phyloP scores from a whole-genome alignment of 768 basidiomycete genomes.

The Russula ochroleuca region DNA sequence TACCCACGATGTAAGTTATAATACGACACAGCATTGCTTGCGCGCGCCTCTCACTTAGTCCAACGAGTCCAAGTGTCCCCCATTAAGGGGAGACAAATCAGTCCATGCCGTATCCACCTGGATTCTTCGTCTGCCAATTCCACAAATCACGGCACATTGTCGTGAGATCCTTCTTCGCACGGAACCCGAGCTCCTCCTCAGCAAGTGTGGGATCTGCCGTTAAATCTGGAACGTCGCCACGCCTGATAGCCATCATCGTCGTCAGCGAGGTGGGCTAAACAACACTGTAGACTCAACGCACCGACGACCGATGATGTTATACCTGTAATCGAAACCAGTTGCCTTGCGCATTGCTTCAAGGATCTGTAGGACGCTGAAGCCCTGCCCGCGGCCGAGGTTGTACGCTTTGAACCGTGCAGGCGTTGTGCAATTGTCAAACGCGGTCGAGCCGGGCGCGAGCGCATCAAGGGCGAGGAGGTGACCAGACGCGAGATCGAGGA shows the following conservation, averaged over 20 bases:
- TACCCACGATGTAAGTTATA: slow-evolving; percentile 14
- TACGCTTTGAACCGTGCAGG: slow-evolving; percentile 82
- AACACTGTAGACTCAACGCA: slow-evolving; percentile 37
- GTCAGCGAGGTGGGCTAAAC: not conserved
- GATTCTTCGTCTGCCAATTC: slow-evolving; percentile 98
- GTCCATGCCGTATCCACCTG: slow-evolving; percentile 56
- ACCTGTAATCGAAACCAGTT: slow-evolving; percentile 83
- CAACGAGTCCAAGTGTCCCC: not conserved
- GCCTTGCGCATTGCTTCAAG: slow-evolving; percentile 91
- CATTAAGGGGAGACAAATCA: not conserved
- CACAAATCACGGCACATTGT: slow-evolving; percentile 96
- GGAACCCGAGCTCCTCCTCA: slow-evolving; percentile 89
- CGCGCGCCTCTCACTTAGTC: not conserved
- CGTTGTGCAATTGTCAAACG: slow-evolving; percentile 54
- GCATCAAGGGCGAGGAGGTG: slow-evolving; percentile 90
- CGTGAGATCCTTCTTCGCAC: slow-evolving; percentile 72
- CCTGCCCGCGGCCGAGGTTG: slow-evolving; percentile 92
- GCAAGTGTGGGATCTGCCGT: slow-evolving; percentile 92
- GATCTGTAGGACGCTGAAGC: slow-evolving; percentile 91
- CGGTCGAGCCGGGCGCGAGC: slow-evolving; percentile 52
- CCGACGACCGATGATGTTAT: slow-evolving; percentile 88
- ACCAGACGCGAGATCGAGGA: slow-evolving; percentile 92
- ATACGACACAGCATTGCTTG: slow-evolving; percentile 7
- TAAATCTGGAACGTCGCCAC: slow-evolving; percentile 93
- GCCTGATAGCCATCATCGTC: slow-evolving; percentile 41